phyloP scores from a whole-genome alignment of 345 rosid species.

The Clausena lansium region DNA sequence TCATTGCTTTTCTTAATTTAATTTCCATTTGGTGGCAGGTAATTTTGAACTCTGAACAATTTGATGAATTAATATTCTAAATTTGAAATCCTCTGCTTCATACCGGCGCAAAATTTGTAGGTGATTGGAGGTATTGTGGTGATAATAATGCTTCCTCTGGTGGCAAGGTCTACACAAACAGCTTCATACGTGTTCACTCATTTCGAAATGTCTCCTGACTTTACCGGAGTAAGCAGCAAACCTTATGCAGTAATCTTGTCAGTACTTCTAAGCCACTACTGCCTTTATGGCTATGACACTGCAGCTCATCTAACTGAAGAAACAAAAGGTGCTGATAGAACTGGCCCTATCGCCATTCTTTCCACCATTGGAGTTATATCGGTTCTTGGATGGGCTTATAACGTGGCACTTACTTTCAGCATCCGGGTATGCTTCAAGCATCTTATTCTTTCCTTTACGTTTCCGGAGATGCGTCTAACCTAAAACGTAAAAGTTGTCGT shows the following conservation, averaged over 20 bases:
- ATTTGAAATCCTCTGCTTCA: not conserved
- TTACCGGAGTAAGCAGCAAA: constrained; percentile 52
- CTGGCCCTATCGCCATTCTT: constrained; percentile 61
- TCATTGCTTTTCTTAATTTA: constrained; percentile 55
- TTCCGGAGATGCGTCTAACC: not conserved
- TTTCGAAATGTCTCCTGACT: constrained; percentile 38
- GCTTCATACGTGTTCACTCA: constrained; percentile 52
- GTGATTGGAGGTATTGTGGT: constrained; percentile 18
- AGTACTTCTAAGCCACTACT: constrained; percentile 57
- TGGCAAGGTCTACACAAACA: constrained; percentile 42
- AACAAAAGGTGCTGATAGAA: constrained; percentile 57
- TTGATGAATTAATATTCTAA: not conserved
- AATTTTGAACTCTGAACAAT: not conserved
- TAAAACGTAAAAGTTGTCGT: too few relatives aligned
- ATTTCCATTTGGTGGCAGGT: constrained; percentile 78
- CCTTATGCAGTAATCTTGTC: constrained; percentile 56
- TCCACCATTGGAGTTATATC: constrained; percentile 57
- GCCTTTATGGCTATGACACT: constrained; percentile 55
- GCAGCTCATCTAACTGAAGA: constrained; percentile 70
- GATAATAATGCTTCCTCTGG: constrained; percentile 55
- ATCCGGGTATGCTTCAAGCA: constrained; percentile 34
- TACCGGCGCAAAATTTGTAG: not conserved
- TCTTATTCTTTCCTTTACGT: not conserved
- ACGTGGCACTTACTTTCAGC: constrained; percentile 59
- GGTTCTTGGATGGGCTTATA: constrained; percentile 61